Evolutionary conservation across 805 yeast species (phyloP), one percentile per base, ranked within the genome.

Genomic region (Metschnikowia lachancei): DNA sequence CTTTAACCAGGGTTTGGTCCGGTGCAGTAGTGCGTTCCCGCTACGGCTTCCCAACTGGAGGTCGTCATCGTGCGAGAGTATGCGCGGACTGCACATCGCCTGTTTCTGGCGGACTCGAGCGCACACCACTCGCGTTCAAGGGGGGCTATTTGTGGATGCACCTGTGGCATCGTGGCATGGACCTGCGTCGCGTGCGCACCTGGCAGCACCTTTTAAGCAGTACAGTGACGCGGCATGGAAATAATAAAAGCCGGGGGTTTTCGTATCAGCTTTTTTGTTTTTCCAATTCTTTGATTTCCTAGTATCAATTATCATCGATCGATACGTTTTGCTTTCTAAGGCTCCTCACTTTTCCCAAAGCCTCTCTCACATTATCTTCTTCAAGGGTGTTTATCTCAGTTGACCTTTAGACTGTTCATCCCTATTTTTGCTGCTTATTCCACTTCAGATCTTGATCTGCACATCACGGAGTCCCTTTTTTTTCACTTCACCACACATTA

Each of bases 151-250:
- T 22, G 24, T 22, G 24, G 24, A 22, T 22, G 24, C 24, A 8
- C 24, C 24, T 22, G 24, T 22, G 26, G 37, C 28, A 39, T 39
- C 30, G 43, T 39, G 36, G 41, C 29, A 39, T 43, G 44, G 39
- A 33, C 48, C 48, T 45, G 48, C 43, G 48, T 45, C 48, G 44
- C 48, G 40, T 17, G 39, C 13, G 22, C 39, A 20, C 30, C 35
- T 41, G 39, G 39, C 39, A 32, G 45, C 29, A 19, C 36, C 31
- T 20, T 28, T 35, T 19, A 35, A 32, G 36, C 41, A 36, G 36
- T 30, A 24, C 19, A 14, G 13, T 10, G 44, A 39, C 44, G 44
- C 44, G 41, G 39, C 20, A 26, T 37, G 17, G 18, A 37, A 20
- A 43, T 43, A 43, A 36, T 43, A 43, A 43, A 29, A 37, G 46